Percentiles rank a stretch among this genome's conserved stretches.
Conservation (phyloP, 805 yeast genomes). For the Zygosaccharomyces lentus region DNA sequence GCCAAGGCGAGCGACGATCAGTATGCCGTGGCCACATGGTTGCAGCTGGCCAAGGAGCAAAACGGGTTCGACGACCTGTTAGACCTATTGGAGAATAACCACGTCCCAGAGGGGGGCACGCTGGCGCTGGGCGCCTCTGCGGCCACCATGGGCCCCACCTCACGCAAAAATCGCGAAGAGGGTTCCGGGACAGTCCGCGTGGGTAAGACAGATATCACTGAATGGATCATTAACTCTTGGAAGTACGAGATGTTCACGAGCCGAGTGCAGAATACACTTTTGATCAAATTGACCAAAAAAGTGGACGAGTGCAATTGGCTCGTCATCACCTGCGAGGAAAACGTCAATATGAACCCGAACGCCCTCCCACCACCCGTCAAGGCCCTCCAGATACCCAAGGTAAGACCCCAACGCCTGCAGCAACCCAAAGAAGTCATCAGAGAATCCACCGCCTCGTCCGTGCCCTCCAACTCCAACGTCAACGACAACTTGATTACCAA, state of each 20-base stretch:
- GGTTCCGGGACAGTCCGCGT: constrained; percentile 25
- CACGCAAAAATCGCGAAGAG: constrained; percentile 7
- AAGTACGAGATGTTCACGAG: constrained; percentile 38
- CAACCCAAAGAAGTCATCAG: constrained; percentile 4
- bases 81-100: constrained; percentile 18
- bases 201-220: constrained; percentile 37
- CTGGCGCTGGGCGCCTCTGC: constrained; percentile 17
- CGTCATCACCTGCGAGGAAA: constrained; percentile 34
- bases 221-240: constrained; percentile 41
- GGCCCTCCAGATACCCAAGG: not conserved
- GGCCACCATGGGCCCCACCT: constrained; percentile 9
- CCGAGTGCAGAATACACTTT: constrained; percentile 34
- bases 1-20: constrained; percentile 19
- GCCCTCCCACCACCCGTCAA: constrained; percentile 9
- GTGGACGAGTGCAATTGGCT: constrained; percentile 41
- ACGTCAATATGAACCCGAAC: constrained; percentile 20
- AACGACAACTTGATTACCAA: constrained; percentile 1
- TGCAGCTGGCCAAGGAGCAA: constrained; percentile 22
- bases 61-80: constrained; percentile 21
- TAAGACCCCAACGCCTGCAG: constrained; percentile 2
- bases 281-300: constrained; percentile 35
- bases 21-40: constrained; percentile 25
- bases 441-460: not conserved
- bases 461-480: not conserved
- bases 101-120: constrained; percentile 15